Conservation (phyloP, 2,329 filamentous ascomycete species). For the Colletotrichum brevisporum region DNA sequence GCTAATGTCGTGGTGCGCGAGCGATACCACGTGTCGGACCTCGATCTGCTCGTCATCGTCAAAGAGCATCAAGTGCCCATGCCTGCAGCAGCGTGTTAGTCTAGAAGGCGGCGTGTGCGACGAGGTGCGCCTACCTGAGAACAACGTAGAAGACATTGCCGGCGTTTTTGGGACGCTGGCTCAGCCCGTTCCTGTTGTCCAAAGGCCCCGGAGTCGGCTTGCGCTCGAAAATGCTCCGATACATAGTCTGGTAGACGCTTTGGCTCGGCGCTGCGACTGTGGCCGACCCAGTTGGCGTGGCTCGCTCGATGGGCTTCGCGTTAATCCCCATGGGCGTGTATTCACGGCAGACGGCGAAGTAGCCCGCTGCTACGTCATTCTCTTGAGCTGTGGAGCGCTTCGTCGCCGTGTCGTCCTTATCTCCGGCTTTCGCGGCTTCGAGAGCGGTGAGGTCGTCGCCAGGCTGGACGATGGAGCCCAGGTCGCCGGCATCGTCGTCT, state of each 20-base stretch:
- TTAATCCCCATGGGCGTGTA: constrained; percentile 93
- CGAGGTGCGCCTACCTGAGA: constrained; percentile 72
- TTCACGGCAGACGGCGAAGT: constrained; percentile 95
- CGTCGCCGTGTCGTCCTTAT: constrained; percentile 69
- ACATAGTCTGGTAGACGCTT: constrained; percentile 99
- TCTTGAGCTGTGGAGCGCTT: constrained; percentile 71
- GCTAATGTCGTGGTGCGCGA: constrained; percentile 88
- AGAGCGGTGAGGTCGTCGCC: constrained; percentile 77
- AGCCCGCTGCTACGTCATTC: constrained; percentile 86
- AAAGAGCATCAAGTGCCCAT: constrained; percentile 97
- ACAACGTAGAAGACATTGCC: constrained; percentile 96
- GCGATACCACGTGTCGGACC: constrained; percentile 94
- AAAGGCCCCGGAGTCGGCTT: constrained; percentile 66
- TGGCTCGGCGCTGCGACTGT: constrained; percentile 85
- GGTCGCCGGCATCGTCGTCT: constrained; percentile 49
- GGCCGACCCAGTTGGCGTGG: constrained; percentile 81
- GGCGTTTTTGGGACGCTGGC: constrained; percentile 73
- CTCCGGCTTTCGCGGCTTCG: constrained; percentile 68
- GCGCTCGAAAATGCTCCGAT: constrained; percentile 93
- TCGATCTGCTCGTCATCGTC: constrained; percentile 96
- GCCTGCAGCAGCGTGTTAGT: constrained; percentile 64
- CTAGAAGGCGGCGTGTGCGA: neutral
- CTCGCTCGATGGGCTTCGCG: constrained; percentile 90
- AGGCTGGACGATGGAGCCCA: constrained; percentile 62
- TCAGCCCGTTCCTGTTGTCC: constrained; percentile 62